phyloP scores from a whole-genome alignment of 257 asterid species.

The Paulownia fortunei region DNA sequence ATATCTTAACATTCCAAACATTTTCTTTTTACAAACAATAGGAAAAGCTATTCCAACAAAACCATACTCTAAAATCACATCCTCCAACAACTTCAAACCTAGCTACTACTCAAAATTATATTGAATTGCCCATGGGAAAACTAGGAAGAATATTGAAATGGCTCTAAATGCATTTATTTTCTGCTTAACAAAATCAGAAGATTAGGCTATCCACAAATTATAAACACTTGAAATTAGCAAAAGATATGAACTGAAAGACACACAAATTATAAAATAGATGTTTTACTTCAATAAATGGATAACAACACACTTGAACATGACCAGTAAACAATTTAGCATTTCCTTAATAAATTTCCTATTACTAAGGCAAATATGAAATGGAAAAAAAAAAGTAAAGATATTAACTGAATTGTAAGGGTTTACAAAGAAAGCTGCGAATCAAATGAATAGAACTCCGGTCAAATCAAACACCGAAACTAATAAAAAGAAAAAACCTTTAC shows the following conservation, averaged over 20 bases:
- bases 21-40: not conserved
- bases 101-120: not conserved
- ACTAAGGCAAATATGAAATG: not conserved
- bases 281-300: not conserved
- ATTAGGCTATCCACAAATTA: not conserved
- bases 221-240: not conserved
- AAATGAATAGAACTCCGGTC: slow-evolving; percentile 2
- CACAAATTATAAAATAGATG: not conserved
- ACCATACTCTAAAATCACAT: not conserved
- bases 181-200: not conserved
- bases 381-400: not conserved
- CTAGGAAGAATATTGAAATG: not conserved
- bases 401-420: not conserved
- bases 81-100: not conserved
- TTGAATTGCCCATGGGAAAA: not conserved
- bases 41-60: slow-evolving; percentile 16
- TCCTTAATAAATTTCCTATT: not conserved
- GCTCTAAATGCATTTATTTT: not conserved
- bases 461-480: slow-evolving; percentile 11
- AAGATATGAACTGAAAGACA: not conserved
- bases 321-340: not conserved
- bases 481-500: not conserved
- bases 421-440: not conserved
- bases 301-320: not conserved
- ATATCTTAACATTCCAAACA: not conserved